phyloP scores from a whole-genome alignment of 2,329 filamentous ascomycete genomes.

The Aspergillus niger region DNA sequence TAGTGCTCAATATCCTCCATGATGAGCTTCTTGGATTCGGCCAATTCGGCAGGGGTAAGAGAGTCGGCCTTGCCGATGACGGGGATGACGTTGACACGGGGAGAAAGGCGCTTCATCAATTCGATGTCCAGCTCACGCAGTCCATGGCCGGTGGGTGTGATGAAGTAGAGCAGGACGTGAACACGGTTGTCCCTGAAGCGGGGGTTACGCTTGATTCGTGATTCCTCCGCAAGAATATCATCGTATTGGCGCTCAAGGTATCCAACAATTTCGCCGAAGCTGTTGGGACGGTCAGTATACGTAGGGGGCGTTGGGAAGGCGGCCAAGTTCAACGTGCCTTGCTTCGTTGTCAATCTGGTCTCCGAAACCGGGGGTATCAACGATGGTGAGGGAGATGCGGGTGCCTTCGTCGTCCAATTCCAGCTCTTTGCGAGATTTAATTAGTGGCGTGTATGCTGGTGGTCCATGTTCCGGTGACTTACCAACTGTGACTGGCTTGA shows the following conservation, averaged over 20 bases:
- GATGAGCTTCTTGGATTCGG: constrained; percentile 98
- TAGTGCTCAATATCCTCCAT: constrained; percentile 99
- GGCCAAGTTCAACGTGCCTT: constrained; percentile 60
- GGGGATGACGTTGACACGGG: constrained; percentile 97
- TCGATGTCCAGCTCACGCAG: constrained; percentile 99
- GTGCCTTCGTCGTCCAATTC: constrained; percentile 98
- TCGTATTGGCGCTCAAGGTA: constrained; percentile 99
- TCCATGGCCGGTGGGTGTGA: constrained; percentile 95
- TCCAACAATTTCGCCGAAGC: constrained; percentile 96
- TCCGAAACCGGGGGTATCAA: constrained; percentile 97
- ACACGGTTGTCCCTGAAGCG: constrained; percentile 99
- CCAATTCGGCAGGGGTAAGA: constrained; percentile 91
- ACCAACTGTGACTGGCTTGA: constrained; percentile 98
- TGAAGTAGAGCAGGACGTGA: constrained; percentile 98
- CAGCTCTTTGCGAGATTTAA: constrained; percentile 54
- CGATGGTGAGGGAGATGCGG: constrained; percentile 95
- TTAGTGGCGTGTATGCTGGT: constrained; percentile 14
- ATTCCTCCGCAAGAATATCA: constrained; percentile 98
- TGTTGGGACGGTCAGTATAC: constrained; percentile 44
- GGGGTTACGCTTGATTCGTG: constrained; percentile 99
- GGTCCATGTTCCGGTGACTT: constrained; percentile 42
- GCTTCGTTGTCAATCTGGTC: constrained; percentile 99
- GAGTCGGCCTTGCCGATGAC: constrained; percentile 99
- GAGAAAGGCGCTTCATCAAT: constrained; percentile 98
- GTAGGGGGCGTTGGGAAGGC: not conserved